Conservation (phyloP, 257 asterid genomes). For the Solanum pennellii region DNA sequence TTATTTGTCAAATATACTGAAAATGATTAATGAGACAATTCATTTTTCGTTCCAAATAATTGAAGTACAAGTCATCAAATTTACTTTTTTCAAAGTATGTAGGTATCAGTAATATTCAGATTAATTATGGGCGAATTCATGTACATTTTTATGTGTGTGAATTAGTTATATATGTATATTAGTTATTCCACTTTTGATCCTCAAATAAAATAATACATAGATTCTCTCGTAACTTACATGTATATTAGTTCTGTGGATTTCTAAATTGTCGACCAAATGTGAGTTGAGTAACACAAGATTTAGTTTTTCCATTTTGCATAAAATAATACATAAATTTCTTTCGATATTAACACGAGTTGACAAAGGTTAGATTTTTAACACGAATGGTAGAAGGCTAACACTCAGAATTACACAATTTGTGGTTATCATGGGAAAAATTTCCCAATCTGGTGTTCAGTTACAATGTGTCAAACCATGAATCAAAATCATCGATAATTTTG, state of each 20-base stretch:
- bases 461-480: constrained; percentile 77
- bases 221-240: not conserved
- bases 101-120: too few relatives aligned
- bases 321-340: too few relatives aligned
- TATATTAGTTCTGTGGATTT: too few relatives aligned
- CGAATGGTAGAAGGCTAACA: not conserved
- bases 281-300: not conserved
- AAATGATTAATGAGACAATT: not conserved
- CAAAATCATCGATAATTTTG: constrained; percentile 58
- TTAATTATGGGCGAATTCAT: not conserved
- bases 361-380: not conserved
- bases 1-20: not conserved
- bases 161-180: too few relatives aligned
- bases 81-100: not conserved
- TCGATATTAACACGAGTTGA: not conserved
- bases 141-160: too few relatives aligned
- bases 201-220: not conserved
- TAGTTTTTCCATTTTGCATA: not conserved
- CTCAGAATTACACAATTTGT: not conserved
- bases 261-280: not conserved
- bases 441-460: not conserved
- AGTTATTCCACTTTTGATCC: too few relatives aligned
- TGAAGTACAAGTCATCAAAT: not conserved
- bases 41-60: not conserved
- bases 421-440: not conserved